Conservation (phyloP, 2,329 filamentous ascomycete genomes). For the Scedosporium dehoogii region DNA sequence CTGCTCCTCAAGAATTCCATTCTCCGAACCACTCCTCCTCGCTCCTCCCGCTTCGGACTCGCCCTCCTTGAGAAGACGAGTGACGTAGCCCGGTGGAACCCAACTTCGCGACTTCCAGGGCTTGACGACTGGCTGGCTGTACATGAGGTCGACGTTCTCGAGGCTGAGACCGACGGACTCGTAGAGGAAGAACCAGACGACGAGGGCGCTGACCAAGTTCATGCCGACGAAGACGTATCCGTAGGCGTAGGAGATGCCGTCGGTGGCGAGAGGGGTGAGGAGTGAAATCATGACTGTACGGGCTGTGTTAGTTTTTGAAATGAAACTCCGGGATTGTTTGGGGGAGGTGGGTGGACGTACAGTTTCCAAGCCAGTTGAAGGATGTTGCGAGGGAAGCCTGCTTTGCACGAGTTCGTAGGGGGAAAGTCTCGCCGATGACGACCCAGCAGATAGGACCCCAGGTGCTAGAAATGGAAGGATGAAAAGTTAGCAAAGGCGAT, state of each 20-base stretch:
- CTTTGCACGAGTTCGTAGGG: conserved; percentile 43
- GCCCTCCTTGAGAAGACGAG: conserved; percentile 23
- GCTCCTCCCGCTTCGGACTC: conserved; percentile 11
- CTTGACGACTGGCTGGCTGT: conserved; percentile 46
- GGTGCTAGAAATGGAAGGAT: conserved; percentile 25
- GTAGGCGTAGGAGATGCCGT: conserved; percentile 50
- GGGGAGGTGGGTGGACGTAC: conserved; percentile 15
- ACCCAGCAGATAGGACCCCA: conserved; percentile 65
- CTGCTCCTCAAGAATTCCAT: not conserved
- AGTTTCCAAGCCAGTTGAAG: conserved; percentile 52
- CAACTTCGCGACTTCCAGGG: conserved; percentile 50
- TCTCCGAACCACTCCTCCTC: not conserved
- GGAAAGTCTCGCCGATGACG: conserved; percentile 57
- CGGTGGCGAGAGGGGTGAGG: conserved; percentile 57
- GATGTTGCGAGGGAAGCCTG: conserved; percentile 44
- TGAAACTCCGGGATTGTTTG: not conserved
- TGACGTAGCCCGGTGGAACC: conserved; percentile 34
- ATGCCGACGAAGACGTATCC: conserved; percentile 58
- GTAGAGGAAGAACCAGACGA: conserved; percentile 62
- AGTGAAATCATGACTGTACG: conserved; percentile 50
- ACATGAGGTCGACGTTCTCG: conserved; percentile 66
- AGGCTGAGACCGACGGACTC: conserved; percentile 55
- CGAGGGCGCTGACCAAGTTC: conserved; percentile 44
- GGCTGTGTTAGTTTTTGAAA: not conserved
- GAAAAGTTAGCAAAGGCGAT: not conserved